These are phyloP conservation scores for Monascus purpureus DNA, from an alignment of 495 filamentous ascomycete genomes.

Conservation along the genomic window DNA sequence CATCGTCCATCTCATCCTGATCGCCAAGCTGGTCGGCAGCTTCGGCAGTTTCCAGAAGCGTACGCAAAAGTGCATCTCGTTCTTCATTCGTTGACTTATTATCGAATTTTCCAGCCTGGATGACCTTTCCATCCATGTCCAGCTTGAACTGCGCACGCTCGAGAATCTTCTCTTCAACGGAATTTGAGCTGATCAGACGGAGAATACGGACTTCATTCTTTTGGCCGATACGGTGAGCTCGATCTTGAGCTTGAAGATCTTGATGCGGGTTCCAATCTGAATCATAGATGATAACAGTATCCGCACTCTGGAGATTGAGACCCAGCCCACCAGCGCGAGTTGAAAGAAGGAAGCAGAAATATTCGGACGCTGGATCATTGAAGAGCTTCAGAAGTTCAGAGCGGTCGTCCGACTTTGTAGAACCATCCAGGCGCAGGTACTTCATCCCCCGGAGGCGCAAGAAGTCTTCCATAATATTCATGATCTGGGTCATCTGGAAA, in stretches of 20 bases:
- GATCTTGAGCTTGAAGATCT: constrained; percentile 97
- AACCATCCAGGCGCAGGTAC: constrained; percentile 88
- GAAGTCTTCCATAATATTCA: constrained; percentile 99
- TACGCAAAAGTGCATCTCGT: constrained; percentile 86
- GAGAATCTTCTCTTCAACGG: constrained; percentile 95
- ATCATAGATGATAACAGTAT: constrained; percentile 98
- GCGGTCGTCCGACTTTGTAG: constrained; percentile 93
- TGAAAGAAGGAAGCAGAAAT: constrained; percentile 97
- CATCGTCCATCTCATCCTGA: constrained; percentile 89
- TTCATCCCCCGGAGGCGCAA: constrained; percentile 65
- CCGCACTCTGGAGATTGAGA: constrained; percentile 90
- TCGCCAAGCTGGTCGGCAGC: constrained; percentile 64
- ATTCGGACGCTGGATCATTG: constrained; percentile 78
- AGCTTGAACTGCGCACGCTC: constrained; percentile 96
- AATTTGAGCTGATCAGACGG: constrained; percentile 87
- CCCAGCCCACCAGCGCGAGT: constrained; percentile 96
- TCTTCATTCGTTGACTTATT: constrained; percentile 99
- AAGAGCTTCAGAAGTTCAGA: constrained; percentile 80
- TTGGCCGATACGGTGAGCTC: constrained; percentile 98
- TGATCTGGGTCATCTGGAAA: constrained; percentile 99
- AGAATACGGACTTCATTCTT: constrained; percentile 98
- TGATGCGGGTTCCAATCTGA: constrained; percentile 99
- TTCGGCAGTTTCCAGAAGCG: constrained; percentile 82
- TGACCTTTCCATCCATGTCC: constrained; percentile 98
- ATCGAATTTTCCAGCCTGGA: constrained; percentile 97